A percentile compares a stretch with the other conserved stretches of the same genome.
phyloP scores from a whole-genome alignment of 2,329 filamentous ascomycete genomes.

The Septoria linicola region DNA sequence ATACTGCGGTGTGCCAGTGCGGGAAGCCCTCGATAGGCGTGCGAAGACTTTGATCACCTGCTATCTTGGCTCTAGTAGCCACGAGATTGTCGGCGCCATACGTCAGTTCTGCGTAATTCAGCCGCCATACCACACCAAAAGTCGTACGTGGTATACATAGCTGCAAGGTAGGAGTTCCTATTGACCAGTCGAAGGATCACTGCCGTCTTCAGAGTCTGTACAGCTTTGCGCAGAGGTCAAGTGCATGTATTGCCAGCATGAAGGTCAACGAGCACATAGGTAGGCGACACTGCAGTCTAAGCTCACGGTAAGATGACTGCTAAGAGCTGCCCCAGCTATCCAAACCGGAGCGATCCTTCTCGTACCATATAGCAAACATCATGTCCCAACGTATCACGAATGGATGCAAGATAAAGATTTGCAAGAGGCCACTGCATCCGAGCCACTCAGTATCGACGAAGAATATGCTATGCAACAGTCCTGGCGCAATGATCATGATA shows the following conservation, averaged over 20 bases:
- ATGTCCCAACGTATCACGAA: constrained; percentile 78
- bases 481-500: constrained; percentile 80
- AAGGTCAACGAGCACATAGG: constrained; percentile 45
- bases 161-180: no score
- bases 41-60: no score
- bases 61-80: no score
- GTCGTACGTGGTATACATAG: no score
- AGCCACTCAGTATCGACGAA: constrained; percentile 73
- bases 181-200: no score
- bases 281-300: constrained; percentile 21
- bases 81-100: no score
- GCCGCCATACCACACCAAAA: no score
- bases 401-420: constrained; percentile 92
- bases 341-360: constrained; percentile 65
- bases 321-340: constrained; percentile 23
- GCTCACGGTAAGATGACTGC: not conserved
- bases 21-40: no score
- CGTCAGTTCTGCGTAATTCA: no score
- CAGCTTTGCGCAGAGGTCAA: no score
- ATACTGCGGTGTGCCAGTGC: no score
- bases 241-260: constrained; percentile 33
- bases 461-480: constrained; percentile 89
- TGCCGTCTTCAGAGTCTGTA: no score
- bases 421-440: constrained; percentile 81
- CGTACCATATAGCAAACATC: constrained; percentile 78